Conservation (phyloP, 2,329 filamentous ascomycete genomes). For the Colletotrichum eremochloae region DNA sequence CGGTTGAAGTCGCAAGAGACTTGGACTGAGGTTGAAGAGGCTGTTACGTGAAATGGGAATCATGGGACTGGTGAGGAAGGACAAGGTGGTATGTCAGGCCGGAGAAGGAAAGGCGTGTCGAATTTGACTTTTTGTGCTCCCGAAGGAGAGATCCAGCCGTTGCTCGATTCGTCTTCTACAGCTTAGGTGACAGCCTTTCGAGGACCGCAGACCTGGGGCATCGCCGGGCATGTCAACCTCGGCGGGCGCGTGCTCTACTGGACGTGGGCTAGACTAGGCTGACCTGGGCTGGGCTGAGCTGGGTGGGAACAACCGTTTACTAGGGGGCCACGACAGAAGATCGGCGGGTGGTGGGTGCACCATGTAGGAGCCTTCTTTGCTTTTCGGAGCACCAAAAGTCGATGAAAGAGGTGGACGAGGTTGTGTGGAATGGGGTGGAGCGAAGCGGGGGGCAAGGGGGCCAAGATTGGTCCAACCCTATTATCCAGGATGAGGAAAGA, state of each 20-base stretch:
- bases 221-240: slow-evolving; percentile 27
- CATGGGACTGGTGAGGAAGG: slow-evolving; percentile 11
- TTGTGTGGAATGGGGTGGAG: slow-evolving; percentile 27
- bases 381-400: slow-evolving; percentile 6
- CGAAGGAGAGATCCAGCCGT: slow-evolving; percentile 39
- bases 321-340: slow-evolving; percentile 15
- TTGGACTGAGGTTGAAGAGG: slow-evolving; percentile 36
- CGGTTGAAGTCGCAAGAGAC: slow-evolving; percentile 1
- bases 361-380: background rate
- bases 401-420: slow-evolving; percentile 6
- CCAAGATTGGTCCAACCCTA: slow-evolving; percentile 38
- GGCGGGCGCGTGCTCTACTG: slow-evolving; percentile 25
- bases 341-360: slow-evolving; percentile 5
- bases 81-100: slow-evolving; percentile 35
- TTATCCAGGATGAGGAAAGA: slow-evolving; percentile 37
- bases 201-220: slow-evolving; percentile 32
- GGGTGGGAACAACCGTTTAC: slow-evolving; percentile 11
- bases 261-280: slow-evolving; percentile 20
- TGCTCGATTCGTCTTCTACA: slow-evolving; percentile 42
- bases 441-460: slow-evolving; percentile 36
- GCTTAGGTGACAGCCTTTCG: slow-evolving; percentile 32
- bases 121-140: slow-evolving; percentile 41
- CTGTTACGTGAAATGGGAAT: slow-evolving; percentile 23
- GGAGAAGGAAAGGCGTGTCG: slow-evolving; percentile 38
- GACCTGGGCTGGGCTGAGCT: slow-evolving; percentile 10